Evolutionary conservation across 2,329 filamentous ascomycete genomes (phyloP), one percentile per base, ranked within the genome.

Genomic region (Alternaria sp.): DNA sequence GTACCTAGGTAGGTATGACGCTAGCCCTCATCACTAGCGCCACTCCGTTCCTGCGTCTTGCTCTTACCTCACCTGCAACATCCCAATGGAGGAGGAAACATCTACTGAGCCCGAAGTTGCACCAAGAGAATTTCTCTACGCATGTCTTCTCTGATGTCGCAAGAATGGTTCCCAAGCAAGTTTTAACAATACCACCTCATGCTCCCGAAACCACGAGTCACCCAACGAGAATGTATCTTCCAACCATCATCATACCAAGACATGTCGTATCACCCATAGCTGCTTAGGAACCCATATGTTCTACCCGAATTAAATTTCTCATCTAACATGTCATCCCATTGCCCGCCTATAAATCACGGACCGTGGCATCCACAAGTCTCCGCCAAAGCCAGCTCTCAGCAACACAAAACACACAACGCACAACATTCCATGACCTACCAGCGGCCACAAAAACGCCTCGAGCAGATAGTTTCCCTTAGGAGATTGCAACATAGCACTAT

Each of bases 61-160:
- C 28, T 51, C 49, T 36, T 32, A 51, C 28, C 21, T 32, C 28
- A 52, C 9, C 36, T 40, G 15, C 32, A n/a, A 40, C n/a, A 40
- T 10, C 1, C 0, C 0, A 40, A 17, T 40, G 0, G 32, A 36
- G 9, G 8, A 11, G 15, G n/a, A 10, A 17, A 11, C 0, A 4
- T 2, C 15, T n/a, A 36, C 15, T 36, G 30, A 32, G 11, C 21
- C 21, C 21, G 21, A 21, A 21, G 21, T 21, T 21, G 21, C 4
- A 21, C 21, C 21, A 21, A 21, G 21, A 21, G 21, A 21, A 21
- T 21, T 21, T 21, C 3, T 21, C 21, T 12, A 28, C 4, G 10
- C 1, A 30, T 30, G 1, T n/a, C 32, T 36, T 36, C 32, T n/a
- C 15, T 36, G 1, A 36, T 36, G 0, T 10, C 32, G 15, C 4